Percentiles rank a stretch among this genome's conserved stretches.
These are phyloP conservation scores for Thalassiosira mediterranea DNA, from an alignment of 352 stramenopile species.

Conservation along the genomic window DNA sequence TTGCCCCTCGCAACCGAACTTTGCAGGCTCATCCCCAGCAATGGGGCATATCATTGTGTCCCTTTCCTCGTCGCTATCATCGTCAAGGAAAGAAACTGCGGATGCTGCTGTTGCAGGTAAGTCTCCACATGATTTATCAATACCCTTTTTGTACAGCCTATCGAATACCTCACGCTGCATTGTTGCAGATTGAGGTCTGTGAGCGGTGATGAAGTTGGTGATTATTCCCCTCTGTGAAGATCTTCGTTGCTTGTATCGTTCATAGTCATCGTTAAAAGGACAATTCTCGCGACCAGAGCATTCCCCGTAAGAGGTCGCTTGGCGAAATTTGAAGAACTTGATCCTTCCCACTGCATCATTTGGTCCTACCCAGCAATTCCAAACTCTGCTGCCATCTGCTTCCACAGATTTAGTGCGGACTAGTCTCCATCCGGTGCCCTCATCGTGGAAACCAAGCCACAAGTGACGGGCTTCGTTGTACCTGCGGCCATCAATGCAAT, in stretches of 20 bases:
- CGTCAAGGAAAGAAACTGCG: too few species aligned
- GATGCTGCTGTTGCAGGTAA: not conserved
- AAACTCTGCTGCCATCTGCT: not conserved
- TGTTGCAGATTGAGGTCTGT: not conserved
- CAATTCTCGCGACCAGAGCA: not conserved
- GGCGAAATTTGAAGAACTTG: not conserved
- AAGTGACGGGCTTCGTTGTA: not conserved
- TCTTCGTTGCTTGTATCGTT: too few species aligned
- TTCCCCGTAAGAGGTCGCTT: not conserved
- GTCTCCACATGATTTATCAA: not conserved
- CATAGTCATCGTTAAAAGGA: not conserved
- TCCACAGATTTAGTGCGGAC: not conserved
- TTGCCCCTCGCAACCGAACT: not conserved
- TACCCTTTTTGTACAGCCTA: not conserved
- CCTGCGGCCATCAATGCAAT: not conserved
- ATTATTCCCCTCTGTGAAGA: too few species aligned
- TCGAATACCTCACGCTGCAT: not conserved
- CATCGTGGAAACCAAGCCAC: not conserved
- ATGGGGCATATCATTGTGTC: not conserved
- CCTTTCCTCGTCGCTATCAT: not conserved
- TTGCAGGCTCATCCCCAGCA: not conserved
- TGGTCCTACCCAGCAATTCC: not conserved
- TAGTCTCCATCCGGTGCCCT: not conserved
- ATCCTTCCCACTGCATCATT: not conserved
- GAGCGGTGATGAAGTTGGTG: not conserved